These are phyloP conservation scores for Exophiala sp. DNA, from an alignment of 2,329 filamentous ascomycete species.

Conservation along the genomic window DNA sequence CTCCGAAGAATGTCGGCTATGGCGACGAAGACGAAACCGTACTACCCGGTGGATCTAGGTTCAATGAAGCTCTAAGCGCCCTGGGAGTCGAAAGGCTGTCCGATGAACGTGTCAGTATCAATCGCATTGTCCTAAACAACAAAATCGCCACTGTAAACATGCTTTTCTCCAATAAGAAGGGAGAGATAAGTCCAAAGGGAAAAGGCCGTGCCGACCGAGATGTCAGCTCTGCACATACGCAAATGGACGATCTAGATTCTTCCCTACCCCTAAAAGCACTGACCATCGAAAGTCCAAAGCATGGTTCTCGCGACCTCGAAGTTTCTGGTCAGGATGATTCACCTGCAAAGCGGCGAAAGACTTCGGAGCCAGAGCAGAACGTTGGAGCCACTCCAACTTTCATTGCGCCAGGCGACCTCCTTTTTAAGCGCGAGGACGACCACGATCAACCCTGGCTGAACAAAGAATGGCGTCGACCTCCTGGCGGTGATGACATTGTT, in stretches of 20 bases:
- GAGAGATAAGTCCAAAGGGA: too few species aligned
- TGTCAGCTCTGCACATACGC: too few species aligned
- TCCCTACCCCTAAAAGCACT: not conserved
- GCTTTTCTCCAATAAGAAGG: too few species aligned
- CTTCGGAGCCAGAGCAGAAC: not conserved
- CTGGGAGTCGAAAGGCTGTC: not conserved
- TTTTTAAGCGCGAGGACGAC: too few species aligned
- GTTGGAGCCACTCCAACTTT: not conserved
- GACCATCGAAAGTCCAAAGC: not conserved
- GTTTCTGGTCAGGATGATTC: not conserved
- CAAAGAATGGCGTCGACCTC: too few species aligned
- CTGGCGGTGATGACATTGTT: too few species aligned
- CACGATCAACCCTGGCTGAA: too few species aligned
- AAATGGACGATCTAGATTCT: not conserved
- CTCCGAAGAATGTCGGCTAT: too few species aligned
- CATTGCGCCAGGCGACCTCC: not conserved
- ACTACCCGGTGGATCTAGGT: not conserved
- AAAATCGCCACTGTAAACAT: not conserved
- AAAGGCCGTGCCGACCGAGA: too few species aligned
- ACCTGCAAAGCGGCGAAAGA: constrained; percentile 15
- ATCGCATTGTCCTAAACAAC: not conserved
- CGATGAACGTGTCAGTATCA: not conserved
- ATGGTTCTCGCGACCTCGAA: not conserved
- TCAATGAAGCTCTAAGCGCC: not conserved
- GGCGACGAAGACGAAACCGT: not conserved